Evolutionary conservation across 169 alveolate genomes (phyloP).

Genomic region (Plasmodium gaboni): DNA sequence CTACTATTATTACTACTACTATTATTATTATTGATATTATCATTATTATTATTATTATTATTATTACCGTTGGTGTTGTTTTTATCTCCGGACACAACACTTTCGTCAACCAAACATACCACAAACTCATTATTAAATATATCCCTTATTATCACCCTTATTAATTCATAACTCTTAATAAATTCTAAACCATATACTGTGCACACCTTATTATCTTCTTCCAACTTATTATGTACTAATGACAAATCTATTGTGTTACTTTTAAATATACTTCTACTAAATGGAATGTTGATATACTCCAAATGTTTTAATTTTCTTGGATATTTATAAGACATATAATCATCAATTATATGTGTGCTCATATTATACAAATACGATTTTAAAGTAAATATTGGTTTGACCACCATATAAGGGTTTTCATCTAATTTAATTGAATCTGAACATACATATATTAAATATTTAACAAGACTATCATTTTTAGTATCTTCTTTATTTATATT

Average conservation of each 20-base stretch:
- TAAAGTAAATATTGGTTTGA: constrained; percentile 35
- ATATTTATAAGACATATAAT: constrained; percentile 18
- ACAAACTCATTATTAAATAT: constrained; percentile 25
- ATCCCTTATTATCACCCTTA: constrained; percentile 25
- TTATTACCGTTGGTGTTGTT: neutral
- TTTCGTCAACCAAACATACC: neutral
- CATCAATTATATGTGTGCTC: constrained; percentile 12
- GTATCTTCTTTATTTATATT: neutral
- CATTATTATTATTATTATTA: neutral
- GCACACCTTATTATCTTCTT: neutral
- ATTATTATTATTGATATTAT: neutral
- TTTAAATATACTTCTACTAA: constrained; percentile 26
- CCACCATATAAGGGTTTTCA: constrained; percentile 20
- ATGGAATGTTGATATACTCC: constrained; percentile 24
- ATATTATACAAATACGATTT: constrained; percentile 23
- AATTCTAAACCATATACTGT: constrained; percentile 7
- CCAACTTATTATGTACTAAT: neutral
- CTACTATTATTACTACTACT: neutral
- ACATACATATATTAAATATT: constrained; percentile 18
- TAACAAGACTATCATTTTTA: neutral
- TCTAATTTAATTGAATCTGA: constrained; percentile 1
- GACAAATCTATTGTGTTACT: constrained; percentile 1
- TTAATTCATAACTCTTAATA: constrained; percentile 1
- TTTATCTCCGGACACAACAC: neutral
- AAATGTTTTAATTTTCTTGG: constrained; percentile 21